These are phyloP conservation scores for Solanum etuberosum DNA, from an alignment of 257 asterid genomes.

Conservation along the genomic window DNA sequence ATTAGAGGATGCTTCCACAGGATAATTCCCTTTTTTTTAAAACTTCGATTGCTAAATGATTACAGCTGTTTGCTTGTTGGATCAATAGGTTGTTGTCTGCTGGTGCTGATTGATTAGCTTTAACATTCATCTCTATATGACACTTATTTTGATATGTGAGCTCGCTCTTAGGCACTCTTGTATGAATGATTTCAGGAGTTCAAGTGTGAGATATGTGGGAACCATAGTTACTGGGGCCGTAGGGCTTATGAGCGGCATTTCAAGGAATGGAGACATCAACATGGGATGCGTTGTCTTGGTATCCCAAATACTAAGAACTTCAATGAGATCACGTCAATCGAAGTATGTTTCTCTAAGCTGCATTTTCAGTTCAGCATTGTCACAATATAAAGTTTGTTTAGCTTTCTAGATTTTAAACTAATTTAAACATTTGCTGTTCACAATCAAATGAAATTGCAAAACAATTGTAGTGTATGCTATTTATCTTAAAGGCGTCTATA, in stretches of 20 bases:
- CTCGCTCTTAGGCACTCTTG: not conserved
- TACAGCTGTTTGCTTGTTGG: not conserved
- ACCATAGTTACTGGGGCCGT: constrained; percentile 99
- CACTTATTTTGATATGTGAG: not conserved
- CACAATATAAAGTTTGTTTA: not conserved
- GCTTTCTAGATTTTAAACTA: not conserved
- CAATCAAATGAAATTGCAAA: not conserved
- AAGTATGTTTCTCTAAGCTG: constrained; percentile 26
- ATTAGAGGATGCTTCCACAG: not conserved
- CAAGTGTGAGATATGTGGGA: constrained; percentile 97
- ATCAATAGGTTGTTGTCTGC: not conserved
- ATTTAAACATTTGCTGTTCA: not conserved
- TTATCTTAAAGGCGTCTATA: not conserved
- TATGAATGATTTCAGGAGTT: constrained; percentile 51
- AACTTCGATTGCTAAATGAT: not conserved
- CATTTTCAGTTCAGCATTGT: not conserved
- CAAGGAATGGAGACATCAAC: constrained; percentile 98
- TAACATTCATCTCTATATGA: not conserved
- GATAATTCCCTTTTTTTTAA: not conserved
- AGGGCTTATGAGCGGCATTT: constrained; percentile 99
- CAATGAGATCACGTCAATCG: constrained; percentile 85
- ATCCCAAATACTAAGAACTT: constrained; percentile 95
- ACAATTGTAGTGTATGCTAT: not conserved
- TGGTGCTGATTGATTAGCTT: not conserved
- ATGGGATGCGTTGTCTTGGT: constrained; percentile 98